These are phyloP conservation scores for Pseudogymnoascus sp. DNA, from an alignment of 2,329 filamentous ascomycete species.

Conservation along the genomic window DNA sequence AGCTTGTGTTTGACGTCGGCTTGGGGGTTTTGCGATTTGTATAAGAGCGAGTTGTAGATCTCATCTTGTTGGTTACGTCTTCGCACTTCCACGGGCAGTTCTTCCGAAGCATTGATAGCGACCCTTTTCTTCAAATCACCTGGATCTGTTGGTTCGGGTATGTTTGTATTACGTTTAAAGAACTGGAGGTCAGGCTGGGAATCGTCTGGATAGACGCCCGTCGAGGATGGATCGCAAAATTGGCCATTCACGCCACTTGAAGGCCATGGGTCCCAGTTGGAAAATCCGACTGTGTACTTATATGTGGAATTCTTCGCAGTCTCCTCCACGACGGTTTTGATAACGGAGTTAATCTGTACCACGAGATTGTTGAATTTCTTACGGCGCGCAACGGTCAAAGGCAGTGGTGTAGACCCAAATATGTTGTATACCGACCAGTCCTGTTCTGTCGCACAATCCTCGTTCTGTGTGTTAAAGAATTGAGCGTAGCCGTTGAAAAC, in stretches of 20 bases:
- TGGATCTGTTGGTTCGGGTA: not conserved
- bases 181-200: not conserved
- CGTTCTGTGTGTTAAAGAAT: constrained; percentile 28
- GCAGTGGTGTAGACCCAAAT: not conserved
- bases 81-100: not conserved
- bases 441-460: constrained; percentile 18
- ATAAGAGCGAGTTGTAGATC: not conserved
- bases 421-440: constrained; percentile 17
- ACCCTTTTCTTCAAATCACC: not conserved
- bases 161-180: not conserved
- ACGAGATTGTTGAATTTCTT: constrained; percentile 26
- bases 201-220: not conserved
- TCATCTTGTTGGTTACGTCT: not conserved
- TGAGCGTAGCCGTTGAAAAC: constrained; percentile 27
- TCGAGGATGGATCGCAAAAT: not conserved
- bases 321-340: constrained; percentile 21
- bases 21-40: not conserved
- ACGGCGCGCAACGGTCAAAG: constrained; percentile 17
- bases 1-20: not conserved
- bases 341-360: constrained; percentile 23
- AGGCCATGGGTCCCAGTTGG: constrained; percentile 25
- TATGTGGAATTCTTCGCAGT: constrained; percentile 16
- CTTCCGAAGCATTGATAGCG: not conserved
- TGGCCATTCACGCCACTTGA: not conserved
- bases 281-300: not conserved